Evolutionary conservation across 2,329 filamentous ascomycete genomes (phyloP).

Genomic region (Thermothelomyces thermophilus): DNA sequence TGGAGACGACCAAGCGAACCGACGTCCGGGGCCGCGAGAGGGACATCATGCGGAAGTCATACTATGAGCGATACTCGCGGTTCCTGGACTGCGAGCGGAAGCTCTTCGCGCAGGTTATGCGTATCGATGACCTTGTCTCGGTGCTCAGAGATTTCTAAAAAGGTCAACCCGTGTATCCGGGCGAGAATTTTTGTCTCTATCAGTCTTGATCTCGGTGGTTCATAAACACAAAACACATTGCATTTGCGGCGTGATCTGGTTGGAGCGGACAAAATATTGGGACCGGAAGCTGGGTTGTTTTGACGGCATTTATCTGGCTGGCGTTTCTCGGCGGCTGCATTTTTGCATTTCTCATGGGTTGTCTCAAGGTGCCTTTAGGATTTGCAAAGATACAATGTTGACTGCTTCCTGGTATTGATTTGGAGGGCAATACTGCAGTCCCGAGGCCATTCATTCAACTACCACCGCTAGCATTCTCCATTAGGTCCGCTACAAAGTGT

Average conservation of each 20-base stretch:
- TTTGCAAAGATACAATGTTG: too few species aligned
- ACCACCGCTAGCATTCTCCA: too few species aligned
- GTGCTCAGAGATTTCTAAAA: conserved; percentile 71
- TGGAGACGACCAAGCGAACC: conserved; percentile 75
- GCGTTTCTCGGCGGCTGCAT: conserved; percentile 14
- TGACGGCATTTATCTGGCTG: conserved; percentile 20
- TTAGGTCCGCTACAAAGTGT: too few species aligned
- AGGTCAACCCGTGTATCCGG: neutral
- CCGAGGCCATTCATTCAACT: too few species aligned
- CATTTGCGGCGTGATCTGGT: conserved; percentile 23
- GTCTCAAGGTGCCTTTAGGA: neutral
- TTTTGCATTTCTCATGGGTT: neutral
- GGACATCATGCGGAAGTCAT: conserved; percentile 66
- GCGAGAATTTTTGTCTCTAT: neutral
- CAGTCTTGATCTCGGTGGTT: neutral
- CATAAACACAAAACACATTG: conserved; percentile 13
- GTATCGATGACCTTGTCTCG: conserved; percentile 78
- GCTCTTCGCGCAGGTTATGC: conserved; percentile 69
- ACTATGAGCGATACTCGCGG: conserved; percentile 57
- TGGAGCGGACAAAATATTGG: neutral
- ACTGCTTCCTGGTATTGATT: neutral
- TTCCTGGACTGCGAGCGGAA: conserved; percentile 62
- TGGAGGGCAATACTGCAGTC: too few species aligned
- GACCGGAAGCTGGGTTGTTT: conserved; percentile 5
- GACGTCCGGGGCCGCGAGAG: conserved; percentile 83